phyloP scores from a whole-genome alignment of 2,329 filamentous ascomycete species.

The Nigrospora osmanthi region DNA sequence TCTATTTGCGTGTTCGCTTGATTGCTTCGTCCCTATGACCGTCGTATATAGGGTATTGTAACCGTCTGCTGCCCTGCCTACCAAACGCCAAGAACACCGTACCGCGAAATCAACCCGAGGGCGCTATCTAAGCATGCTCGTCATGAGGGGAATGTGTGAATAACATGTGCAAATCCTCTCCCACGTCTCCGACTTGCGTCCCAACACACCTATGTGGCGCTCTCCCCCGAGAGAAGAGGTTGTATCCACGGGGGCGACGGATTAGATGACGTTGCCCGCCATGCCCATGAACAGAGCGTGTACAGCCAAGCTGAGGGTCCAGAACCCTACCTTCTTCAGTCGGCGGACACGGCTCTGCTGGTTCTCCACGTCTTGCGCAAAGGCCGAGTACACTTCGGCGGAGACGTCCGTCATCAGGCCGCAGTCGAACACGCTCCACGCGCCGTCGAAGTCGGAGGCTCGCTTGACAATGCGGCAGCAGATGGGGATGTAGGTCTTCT shows the following conservation, averaged over 20 bases:
- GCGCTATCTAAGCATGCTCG: no score
- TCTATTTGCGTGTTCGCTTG: not conserved
- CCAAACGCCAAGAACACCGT: no score
- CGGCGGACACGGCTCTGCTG: constrained; percentile 78
- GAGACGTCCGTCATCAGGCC: constrained; percentile 90
- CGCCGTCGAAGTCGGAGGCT: constrained; percentile 82
- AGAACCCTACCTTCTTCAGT: constrained; percentile 93
- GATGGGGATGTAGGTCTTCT: constrained; percentile 91
- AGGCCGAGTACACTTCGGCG: constrained; percentile 90
- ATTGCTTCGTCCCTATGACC: no score
- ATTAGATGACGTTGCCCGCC: constrained; percentile 65
- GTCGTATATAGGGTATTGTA: no score
- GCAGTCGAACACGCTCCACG: constrained; percentile 91
- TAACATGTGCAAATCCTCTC: no score
- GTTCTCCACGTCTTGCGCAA: constrained; percentile 84
- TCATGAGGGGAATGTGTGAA: no score
- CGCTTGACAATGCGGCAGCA: constrained; percentile 91
- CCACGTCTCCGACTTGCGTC: no score
- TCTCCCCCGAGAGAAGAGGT: no score
- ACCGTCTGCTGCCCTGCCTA: no score
- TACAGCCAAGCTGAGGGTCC: constrained; percentile 86
- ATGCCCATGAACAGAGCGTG: constrained; percentile 94
- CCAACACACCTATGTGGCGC: no score
- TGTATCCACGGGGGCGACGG: no score
- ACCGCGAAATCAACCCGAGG: no score